Evolutionary conservation across 139 green algal genomes (phyloP).

Genomic region (Chlorella sorokiniana): DNA sequence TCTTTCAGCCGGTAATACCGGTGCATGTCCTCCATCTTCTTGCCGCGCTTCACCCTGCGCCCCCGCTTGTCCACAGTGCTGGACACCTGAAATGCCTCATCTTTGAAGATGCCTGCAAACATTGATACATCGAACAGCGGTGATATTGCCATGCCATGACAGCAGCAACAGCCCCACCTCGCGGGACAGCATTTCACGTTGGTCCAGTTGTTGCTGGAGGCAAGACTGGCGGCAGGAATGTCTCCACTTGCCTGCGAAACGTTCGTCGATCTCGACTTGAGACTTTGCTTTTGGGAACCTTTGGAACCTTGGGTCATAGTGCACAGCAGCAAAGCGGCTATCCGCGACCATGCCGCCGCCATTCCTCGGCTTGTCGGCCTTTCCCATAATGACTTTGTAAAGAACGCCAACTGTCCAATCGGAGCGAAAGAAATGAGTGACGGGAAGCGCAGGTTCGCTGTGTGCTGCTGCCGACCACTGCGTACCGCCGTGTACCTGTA

Average conservation of each 20-base stretch:
- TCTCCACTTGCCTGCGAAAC: conserved; percentile 72
- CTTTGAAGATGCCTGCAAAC: conserved; percentile 83
- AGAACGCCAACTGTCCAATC: neutral
- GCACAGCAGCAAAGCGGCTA: conserved; percentile 77
- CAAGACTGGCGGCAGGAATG: neutral
- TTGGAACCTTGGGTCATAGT: conserved; percentile 88
- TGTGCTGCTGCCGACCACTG: no score
- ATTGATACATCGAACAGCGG: neutral
- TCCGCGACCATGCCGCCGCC: conserved; percentile 52
- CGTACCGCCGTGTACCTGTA: no score
- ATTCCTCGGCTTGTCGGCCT: conserved; percentile 19
- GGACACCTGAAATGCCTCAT: conserved; percentile 69
- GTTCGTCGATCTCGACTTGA: conserved; percentile 85
- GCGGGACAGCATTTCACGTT: neutral
- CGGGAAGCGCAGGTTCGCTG: neutral
- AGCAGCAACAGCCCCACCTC: neutral
- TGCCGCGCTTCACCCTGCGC: conserved; percentile 60
- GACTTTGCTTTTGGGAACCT: conserved; percentile 72
- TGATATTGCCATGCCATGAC: neutral
- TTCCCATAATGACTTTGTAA: conserved; percentile 12
- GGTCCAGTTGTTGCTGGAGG: neutral
- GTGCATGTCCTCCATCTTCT: conserved; percentile 63
- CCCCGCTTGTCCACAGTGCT: conserved; percentile 83
- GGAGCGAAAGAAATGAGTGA: neutral
- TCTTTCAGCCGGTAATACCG: conserved; percentile 80